Evolutionary conservation across 805 yeast genomes (phyloP).

Genomic region (Yarrowia divulgata): DNA sequence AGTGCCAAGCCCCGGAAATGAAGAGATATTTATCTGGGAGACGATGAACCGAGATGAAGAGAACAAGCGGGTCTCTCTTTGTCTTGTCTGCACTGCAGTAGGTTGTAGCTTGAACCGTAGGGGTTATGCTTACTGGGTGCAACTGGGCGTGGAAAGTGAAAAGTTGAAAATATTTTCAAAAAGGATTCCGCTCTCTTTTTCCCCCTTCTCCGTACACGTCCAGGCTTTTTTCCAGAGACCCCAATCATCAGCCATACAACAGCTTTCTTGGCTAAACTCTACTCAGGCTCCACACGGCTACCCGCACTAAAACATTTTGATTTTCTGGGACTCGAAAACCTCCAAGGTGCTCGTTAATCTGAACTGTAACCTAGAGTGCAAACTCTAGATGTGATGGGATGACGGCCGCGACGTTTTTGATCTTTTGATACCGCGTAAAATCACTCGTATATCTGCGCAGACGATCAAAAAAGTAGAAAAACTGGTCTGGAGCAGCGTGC

Average conservation of each 20-base stretch:
- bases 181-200: background rate
- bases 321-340: background rate
- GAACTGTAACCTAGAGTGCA: background rate
- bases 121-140: conserved; percentile 21
- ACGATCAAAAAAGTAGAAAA: background rate
- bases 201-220: background rate
- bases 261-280: conserved; percentile 20
- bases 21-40: conserved; percentile 26
- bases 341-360: conserved; percentile 15
- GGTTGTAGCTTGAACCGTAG: conserved; percentile 23
- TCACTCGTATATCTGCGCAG: background rate
- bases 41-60: background rate
- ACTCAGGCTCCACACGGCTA: conserved; percentile 3
- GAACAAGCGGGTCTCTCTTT: conserved; percentile 14
- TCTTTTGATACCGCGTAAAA: background rate
- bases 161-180: background rate
- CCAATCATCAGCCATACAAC: background rate
- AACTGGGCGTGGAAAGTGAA: background rate
- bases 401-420: background rate
- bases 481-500: background rate
- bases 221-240: background rate
- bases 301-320: background rate
- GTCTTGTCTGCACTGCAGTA: conserved; percentile 13
- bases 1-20: conserved; percentile 22
- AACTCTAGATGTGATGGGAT: background rate